These are phyloP conservation scores for Suhomyces atakaporum DNA, from an alignment of 1,139 yeast species.

Conservation along the genomic window DNA sequence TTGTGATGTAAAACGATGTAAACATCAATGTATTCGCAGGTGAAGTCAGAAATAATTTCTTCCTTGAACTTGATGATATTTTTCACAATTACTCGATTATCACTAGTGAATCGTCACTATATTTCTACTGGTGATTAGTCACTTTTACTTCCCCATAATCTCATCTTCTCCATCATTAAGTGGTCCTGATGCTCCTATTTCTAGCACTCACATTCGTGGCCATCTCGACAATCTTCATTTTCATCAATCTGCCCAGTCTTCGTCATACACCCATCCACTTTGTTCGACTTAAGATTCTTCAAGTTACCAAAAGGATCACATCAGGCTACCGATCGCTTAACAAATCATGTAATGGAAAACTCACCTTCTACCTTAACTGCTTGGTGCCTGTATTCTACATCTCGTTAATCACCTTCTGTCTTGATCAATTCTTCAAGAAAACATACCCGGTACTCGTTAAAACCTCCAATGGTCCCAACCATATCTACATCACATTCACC, in stretches of 20 bases:
- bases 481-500: slow-evolving; percentile 27
- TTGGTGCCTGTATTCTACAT: slow-evolving; percentile 54
- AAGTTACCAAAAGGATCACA: slow-evolving; percentile 2
- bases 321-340: slow-evolving; percentile 13
- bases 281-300: slow-evolving; percentile 17
- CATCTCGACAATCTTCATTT: slow-evolving; percentile 29
- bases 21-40: no score
- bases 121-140: no score
- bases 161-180: no score
- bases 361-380: slow-evolving; percentile 33
- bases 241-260: slow-evolving; percentile 57
- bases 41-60: no score
- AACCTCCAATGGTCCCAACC: slow-evolving; percentile 10
- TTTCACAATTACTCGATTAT: no score
- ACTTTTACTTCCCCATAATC: no score
- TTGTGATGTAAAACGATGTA: no score
- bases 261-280: slow-evolving; percentile 36
- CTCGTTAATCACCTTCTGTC: slow-evolving; percentile 45
- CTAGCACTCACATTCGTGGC: slow-evolving; percentile 3
- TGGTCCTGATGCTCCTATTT: slow-evolving; percentile 3
- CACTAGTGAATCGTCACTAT: no score
- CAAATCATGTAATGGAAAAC: slow-evolving; percentile 19
- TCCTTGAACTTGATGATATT: no score
- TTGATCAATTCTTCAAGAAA: slow-evolving; percentile 46
- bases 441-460: slow-evolving; percentile 33